Evolutionary conservation across 345 rosid genomes (phyloP).

Genomic region (Gossypium sturtianum): DNA sequence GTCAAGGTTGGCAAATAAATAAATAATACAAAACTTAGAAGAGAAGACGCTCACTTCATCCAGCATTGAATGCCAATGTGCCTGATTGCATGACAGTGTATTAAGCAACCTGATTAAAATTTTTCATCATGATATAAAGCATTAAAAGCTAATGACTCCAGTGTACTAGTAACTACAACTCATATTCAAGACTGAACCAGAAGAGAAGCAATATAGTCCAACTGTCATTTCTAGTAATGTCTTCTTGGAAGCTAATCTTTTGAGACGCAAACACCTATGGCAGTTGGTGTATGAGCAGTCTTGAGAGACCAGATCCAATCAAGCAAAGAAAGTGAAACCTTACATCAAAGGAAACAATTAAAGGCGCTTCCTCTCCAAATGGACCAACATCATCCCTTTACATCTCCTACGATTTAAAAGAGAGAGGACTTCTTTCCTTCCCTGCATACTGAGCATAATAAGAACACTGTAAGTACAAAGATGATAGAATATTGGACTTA

Average conservation of each 20-base stretch:
- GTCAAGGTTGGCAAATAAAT: conserved; percentile 2
- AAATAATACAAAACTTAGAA: conserved; percentile 12
- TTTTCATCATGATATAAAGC: neutral
- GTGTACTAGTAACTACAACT: conserved; percentile 8
- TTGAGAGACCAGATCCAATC: conserved; percentile 83
- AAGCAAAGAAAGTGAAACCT: conserved; percentile 90
- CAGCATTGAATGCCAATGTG: conserved; percentile 6
- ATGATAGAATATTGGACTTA: neutral
- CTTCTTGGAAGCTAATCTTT: conserved; percentile 40
- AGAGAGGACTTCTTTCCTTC: conserved; percentile 56
- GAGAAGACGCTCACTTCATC: conserved; percentile 17
- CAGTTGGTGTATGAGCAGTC: conserved; percentile 47
- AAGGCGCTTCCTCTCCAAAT: conserved; percentile 77
- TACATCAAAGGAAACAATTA: conserved; percentile 66
- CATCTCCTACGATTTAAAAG: conserved; percentile 59
- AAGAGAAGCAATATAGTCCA: conserved; percentile 7
- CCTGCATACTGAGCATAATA: conserved; percentile 36
- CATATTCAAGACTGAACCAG: conserved; percentile 11
- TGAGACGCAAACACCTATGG: conserved; percentile 48
- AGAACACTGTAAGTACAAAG: neutral
- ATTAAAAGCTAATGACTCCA: conserved; percentile 1
- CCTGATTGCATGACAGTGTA: neutral
- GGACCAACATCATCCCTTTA: conserved; percentile 79
- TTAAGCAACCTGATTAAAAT: neutral
- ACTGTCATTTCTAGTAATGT: neutral